Evolutionary conservation across 768 basidiomycete genomes (phyloP), one percentile per base, ranked within the genome.

Genomic region (Podaxis carcinomalis): DNA sequence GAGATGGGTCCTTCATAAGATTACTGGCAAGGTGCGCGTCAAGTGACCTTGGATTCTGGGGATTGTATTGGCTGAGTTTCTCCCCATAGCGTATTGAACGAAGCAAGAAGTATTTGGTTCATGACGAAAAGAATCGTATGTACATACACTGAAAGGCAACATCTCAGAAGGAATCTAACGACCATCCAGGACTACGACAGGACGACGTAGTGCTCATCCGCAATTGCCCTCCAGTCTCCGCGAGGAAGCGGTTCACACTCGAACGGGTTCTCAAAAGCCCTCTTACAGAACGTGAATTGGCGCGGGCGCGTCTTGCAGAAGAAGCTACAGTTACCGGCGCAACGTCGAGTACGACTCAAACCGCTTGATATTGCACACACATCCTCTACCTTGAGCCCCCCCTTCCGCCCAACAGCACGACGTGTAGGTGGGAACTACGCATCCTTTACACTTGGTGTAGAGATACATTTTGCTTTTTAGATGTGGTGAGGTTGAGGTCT

Each of bases 181-280:
- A 39, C 40, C 55, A 5, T 23, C 51, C 65, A 92, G 91, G 68
- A 65, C 78, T 91, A 51, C 86, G 84, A 23, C 73, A 81, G 68
- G 81, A 89, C 37, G 92, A 93, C 72, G 72, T 82, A 40, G 90
- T 93, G 37, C 72, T 83, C 61, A 93, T 93, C 71, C 88, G 87
- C 61, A 90, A 93, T 67, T 93, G 90, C 71, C 87, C 86, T 44
- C 90, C 90, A 23, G 76, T 90, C 67, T 93, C 92, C 32, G 89
- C 88, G 23, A 77, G 82, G 64, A 93, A 93, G 74, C 80, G 88
- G 32, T 93, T 93, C 77, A 83, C 74, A 53, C 75, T 93, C 51
- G 85, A 92, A 68, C 80, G 75, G 56, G 69, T 93, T 36, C 66
- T 92, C 44, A 80, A 76, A 65, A 92, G 90, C 66, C 90, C 90